phyloP scores from a whole-genome alignment of 495 filamentous ascomycete genomes.

The Penicillium coffeae region DNA sequence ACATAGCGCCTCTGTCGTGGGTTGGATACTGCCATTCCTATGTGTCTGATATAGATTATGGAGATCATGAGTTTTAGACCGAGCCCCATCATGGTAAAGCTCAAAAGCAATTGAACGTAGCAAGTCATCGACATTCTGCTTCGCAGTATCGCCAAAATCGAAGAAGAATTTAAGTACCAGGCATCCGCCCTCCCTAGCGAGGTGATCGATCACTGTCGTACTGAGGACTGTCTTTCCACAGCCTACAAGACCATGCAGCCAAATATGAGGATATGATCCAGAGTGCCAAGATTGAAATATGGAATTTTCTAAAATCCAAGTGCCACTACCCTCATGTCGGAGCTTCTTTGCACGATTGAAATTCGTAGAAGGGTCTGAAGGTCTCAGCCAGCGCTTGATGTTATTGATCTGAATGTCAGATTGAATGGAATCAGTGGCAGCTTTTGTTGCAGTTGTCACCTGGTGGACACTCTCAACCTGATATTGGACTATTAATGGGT shows the following conservation, averaged over 20 bases:
- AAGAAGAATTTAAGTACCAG: conserved; percentile 27
- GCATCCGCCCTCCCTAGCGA: conserved; percentile 8
- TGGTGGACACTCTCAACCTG: conserved; percentile 14
- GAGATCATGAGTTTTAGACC: conserved; percentile 10
- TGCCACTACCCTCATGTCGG: conserved; percentile 17
- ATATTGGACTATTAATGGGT: conserved; percentile 13
- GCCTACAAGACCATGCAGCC: conserved; percentile 18
- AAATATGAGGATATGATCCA: conserved; percentile 16
- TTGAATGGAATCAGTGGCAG: conserved; percentile 13
- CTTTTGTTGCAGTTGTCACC: conserved; percentile 9
- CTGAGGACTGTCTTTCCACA: conserved; percentile 26
- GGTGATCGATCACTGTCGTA: conserved; percentile 18
- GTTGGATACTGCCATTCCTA: conserved; percentile 15
- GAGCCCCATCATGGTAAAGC: conserved; percentile 13
- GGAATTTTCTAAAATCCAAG: too few relatives aligned
- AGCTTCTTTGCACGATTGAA: conserved; percentile 14
- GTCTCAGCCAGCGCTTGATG: conserved; percentile 18
- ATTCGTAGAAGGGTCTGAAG: conserved; percentile 19
- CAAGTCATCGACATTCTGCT: conserved; percentile 23
- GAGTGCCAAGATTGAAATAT: conserved; percentile 18
- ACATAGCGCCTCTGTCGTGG: conserved; percentile 10
- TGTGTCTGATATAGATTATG: conserved; percentile 15
- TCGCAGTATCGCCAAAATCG: conserved; percentile 22
- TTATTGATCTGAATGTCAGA: conserved; percentile 9
- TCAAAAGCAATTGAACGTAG: conserved; percentile 26